These are phyloP conservation scores for Talaromyces funiculosus DNA, from an alignment of 2,329 filamentous ascomycete species.

Conservation along the genomic window DNA sequence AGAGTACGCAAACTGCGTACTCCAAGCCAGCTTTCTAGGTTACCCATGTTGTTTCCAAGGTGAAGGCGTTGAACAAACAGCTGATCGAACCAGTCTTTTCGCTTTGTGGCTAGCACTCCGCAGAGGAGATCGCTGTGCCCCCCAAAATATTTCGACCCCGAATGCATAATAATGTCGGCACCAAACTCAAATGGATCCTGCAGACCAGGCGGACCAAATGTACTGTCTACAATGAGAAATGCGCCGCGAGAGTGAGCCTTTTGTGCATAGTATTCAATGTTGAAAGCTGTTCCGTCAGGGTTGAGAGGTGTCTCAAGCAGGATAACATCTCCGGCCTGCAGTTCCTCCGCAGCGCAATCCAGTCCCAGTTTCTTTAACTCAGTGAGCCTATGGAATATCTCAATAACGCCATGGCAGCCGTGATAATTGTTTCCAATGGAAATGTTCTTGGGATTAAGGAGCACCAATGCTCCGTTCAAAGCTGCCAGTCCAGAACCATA, in stretches of 20 bases:
- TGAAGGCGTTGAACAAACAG: conserved; percentile 66
- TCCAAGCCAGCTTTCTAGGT: conserved; percentile 85
- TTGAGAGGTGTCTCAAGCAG: conserved; percentile 94
- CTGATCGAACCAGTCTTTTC: conserved; percentile 53
- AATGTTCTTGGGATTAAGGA: conserved; percentile 74
- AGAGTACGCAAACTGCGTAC: conserved; percentile 80
- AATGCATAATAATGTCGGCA: conserved; percentile 85
- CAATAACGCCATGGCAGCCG: conserved; percentile 82
- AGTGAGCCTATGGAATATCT: conserved; percentile 67
- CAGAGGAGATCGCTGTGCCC: conserved; percentile 92
- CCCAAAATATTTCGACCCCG: conserved; percentile 91
- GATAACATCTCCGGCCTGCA: conserved; percentile 74
- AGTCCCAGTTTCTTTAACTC: conserved; percentile 68
- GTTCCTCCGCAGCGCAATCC: conserved; percentile 58
- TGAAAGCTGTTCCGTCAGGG: conserved; percentile 73
- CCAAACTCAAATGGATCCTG: conserved; percentile 78
- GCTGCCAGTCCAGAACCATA: conserved; percentile 83
- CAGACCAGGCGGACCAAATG: conserved; percentile 85
- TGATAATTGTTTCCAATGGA: conserved; percentile 85
- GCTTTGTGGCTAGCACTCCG: conserved; percentile 67
- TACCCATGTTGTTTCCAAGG: conserved; percentile 80
- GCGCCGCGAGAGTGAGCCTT: conserved; percentile 69
- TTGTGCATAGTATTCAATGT: conserved; percentile 65
- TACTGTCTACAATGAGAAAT: conserved; percentile 77
- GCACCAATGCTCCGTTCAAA: conserved; percentile 81